These are phyloP conservation scores for Botrytis byssoidea DNA, from an alignment of 2,329 filamentous ascomycete species.

Conservation along the genomic window DNA sequence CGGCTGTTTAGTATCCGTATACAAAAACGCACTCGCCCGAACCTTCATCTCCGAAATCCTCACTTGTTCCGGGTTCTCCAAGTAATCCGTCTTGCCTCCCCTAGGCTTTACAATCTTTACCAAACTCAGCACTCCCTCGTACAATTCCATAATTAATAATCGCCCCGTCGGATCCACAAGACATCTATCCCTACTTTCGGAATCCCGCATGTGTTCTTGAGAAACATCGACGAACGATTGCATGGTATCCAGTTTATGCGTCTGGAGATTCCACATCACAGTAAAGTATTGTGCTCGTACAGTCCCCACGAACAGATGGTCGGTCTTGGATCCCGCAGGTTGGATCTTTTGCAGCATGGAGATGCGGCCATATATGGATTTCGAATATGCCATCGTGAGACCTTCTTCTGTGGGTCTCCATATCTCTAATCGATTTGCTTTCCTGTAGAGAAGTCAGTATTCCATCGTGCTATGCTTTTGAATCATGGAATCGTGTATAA, in stretches of 20 bases:
- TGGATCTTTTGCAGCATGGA: slow-evolving; percentile 79
- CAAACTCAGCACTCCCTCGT: slow-evolving; percentile 65
- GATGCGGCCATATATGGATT: slow-evolving; percentile 79
- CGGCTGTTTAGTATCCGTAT: slow-evolving; percentile 54
- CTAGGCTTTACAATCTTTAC: slow-evolving; percentile 57
- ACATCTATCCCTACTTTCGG: slow-evolving; percentile 79
- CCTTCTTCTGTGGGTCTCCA: slow-evolving; percentile 68
- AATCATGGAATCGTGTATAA: neutral
- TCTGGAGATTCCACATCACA: slow-evolving; percentile 71
- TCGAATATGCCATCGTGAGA: slow-evolving; percentile 64
- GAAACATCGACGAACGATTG: slow-evolving; percentile 51
- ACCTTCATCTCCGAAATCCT: slow-evolving; percentile 67
- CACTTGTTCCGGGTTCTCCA: slow-evolving; percentile 61
- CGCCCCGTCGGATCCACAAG: slow-evolving; percentile 76
- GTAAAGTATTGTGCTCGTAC: slow-evolving; percentile 91
- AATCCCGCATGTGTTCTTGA: slow-evolving; percentile 67
- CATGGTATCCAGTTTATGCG: slow-evolving; percentile 50
- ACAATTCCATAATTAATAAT: slow-evolving; percentile 66
- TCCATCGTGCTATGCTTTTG: neutral
- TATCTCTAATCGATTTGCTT: slow-evolving; percentile 82
- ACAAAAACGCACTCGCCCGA: slow-evolving; percentile 63
- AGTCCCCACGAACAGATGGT: slow-evolving; percentile 90
- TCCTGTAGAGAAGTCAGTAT: slow-evolving; percentile 50
- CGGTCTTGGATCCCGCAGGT: slow-evolving; percentile 69
- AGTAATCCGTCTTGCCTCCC: slow-evolving; percentile 53